phyloP scores from a whole-genome alignment of 192 early-diverging fungal species.

The Podochytrium sp. region DNA sequence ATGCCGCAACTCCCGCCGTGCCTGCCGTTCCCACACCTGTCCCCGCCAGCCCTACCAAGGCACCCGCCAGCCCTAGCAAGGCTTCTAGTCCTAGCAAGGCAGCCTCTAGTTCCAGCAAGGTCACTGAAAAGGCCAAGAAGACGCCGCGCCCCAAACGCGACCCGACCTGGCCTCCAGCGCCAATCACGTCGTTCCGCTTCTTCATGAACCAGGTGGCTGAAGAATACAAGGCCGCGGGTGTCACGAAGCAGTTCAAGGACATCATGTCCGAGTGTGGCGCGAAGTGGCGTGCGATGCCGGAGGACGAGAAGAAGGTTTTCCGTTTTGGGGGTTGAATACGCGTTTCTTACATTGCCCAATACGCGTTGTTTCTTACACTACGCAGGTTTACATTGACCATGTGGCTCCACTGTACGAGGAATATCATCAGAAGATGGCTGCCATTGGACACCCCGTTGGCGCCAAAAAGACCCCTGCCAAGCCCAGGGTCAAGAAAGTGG shows the following conservation, averaged over 20 bases:
- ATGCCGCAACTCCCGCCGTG: too few relatives aligned
- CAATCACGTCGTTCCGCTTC: neutral
- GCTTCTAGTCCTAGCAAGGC: too few relatives aligned
- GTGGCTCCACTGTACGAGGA: neutral
- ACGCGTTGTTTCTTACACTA: neutral
- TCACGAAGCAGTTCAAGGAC: neutral
- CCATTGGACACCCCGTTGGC: neutral
- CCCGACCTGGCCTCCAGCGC: neutral
- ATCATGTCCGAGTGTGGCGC: neutral
- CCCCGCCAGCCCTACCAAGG: too few relatives aligned
- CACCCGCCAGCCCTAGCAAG: too few relatives aligned
- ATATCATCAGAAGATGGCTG: neutral
- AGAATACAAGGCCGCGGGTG: neutral
- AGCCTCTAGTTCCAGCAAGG: too few relatives aligned
- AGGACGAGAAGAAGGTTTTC: neutral
- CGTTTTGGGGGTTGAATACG: neutral
- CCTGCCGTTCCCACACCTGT: too few relatives aligned
- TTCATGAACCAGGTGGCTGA: neutral
- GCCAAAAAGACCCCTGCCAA: neutral
- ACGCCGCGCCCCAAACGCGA: constrained; percentile 2
- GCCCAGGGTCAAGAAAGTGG: neutral
- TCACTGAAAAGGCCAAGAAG: neutral
- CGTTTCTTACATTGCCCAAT: neutral
- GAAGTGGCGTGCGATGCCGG: neutral
- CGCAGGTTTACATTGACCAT: neutral